phyloP scores from a whole-genome alignment of 495 filamentous ascomycete species.

The Trichoderma virens region DNA sequence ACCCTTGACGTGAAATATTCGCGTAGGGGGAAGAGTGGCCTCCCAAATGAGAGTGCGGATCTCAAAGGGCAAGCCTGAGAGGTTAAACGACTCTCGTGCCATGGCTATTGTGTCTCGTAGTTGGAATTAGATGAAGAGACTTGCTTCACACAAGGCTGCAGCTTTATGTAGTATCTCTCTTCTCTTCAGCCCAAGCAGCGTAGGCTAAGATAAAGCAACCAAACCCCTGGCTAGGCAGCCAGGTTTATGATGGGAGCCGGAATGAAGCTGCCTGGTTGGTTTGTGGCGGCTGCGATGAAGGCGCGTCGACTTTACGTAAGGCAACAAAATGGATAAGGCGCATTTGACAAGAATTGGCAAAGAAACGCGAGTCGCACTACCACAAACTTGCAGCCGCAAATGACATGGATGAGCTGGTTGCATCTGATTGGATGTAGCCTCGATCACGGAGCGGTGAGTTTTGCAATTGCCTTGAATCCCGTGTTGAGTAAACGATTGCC shows the following conservation, averaged over 20 bases:
- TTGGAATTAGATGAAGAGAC: too few species aligned
- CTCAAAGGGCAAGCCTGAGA: conserved; percentile 22
- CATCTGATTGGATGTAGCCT: too few species aligned
- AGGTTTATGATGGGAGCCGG: background rate
- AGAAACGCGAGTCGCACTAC: background rate
- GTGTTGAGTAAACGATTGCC: too few species aligned
- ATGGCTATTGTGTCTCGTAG: background rate
- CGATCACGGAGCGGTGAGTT: too few species aligned
- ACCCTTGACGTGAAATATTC: conserved; percentile 23
- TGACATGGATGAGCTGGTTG: background rate
- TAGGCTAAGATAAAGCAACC: too few species aligned
- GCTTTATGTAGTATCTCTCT: too few species aligned
- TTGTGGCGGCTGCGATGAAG: background rate
- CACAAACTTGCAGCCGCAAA: background rate
- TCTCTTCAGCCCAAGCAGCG: background rate
- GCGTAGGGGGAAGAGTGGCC: conserved; percentile 20
- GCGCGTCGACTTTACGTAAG: background rate
- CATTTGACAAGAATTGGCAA: background rate
- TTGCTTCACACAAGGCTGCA: too few species aligned
- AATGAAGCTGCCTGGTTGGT: background rate
- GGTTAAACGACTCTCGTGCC: conserved; percentile 11
- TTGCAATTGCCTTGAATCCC: too few species aligned
- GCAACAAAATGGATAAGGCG: background rate
- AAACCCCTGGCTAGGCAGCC: background rate
- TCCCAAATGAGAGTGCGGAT: conserved; percentile 27